Evolutionary conservation across 768 basidiomycete species (phyloP).

Genomic region (Butyriboletus loyo): DNA sequence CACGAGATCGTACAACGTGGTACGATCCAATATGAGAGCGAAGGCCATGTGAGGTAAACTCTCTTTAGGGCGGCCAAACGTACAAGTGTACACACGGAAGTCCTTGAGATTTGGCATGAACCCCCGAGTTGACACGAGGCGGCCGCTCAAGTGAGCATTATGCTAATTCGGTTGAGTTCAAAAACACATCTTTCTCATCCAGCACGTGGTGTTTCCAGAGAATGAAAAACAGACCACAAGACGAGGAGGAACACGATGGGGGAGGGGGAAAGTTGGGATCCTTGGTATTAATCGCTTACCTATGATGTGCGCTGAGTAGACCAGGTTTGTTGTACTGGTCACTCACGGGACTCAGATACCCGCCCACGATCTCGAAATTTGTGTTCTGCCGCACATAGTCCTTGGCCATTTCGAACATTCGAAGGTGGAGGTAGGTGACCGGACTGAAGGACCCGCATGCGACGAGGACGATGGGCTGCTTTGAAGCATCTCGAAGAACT

Average conservation of each 20-base stretch:
- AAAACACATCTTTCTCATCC: constrained; percentile 5
- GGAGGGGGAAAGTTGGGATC: not conserved
- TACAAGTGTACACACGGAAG: not conserved
- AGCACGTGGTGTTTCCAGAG: not conserved
- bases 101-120: not conserved
- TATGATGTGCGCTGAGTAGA: constrained; percentile 79
- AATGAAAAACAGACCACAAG: not conserved
- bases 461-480: constrained; percentile 89
- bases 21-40: constrained; percentile 8
- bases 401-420: constrained; percentile 99
- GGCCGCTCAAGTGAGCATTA: constrained; percentile 8
- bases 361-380: constrained; percentile 89
- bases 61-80: constrained; percentile 5
- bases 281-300: constrained; percentile 53
- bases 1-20: constrained; percentile 2
- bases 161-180: constrained; percentile 7
- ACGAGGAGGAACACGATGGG: not conserved
- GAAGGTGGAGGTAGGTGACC: constrained; percentile 94
- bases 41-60: constrained; percentile 8
- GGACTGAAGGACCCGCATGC: constrained; percentile 98
- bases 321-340: constrained; percentile 98
- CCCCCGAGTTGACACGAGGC: constrained; percentile 17
- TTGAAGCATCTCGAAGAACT: constrained; percentile 56
- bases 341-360: constrained; percentile 94
- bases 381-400: constrained; percentile 93